These are phyloP conservation scores for Exobasidium rhododendri DNA, from an alignment of 1,284 basidiomycete genomes.

Conservation along the genomic window DNA sequence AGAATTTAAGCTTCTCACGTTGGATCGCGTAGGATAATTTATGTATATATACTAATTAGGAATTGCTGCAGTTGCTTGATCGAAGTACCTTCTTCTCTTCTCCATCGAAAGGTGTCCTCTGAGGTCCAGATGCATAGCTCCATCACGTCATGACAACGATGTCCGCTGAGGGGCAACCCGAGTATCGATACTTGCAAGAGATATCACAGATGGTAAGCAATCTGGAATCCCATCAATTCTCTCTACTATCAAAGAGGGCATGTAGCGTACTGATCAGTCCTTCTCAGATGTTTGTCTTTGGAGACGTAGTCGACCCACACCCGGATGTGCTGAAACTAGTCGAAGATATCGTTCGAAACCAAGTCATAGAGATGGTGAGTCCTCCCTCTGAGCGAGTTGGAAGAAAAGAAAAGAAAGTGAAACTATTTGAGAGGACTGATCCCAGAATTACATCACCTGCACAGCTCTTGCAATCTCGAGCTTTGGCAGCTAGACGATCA, in stretches of 20 bases:
- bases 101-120: too few relatives aligned
- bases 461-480: slow-evolving; percentile 85
- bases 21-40: too few relatives aligned
- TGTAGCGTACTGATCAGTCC: background rate
- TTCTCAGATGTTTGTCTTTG: slow-evolving; percentile 88
- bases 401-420: background rate
- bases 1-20: too few relatives aligned
- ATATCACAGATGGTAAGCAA: slow-evolving; percentile 73
- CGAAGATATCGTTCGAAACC: slow-evolving; percentile 90
- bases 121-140: too few relatives aligned
- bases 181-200: slow-evolving; percentile 58
- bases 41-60: too few relatives aligned
- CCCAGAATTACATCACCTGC: too few relatives aligned
- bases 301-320: slow-evolving; percentile 85
- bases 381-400: background rate
- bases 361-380: slow-evolving; percentile 86
- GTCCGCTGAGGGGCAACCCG: background rate
- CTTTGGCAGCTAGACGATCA: slow-evolving; percentile 73
- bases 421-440: background rate
- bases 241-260: slow-evolving; percentile 9
- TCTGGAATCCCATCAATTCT: too few relatives aligned
- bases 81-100: too few relatives aligned
- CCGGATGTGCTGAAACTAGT: slow-evolving; percentile 84
- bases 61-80: too few relatives aligned
- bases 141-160: background rate